Conservation (phyloP, 2,329 filamentous ascomycete genomes). For the Aspergillus puulaauensis region DNA sequence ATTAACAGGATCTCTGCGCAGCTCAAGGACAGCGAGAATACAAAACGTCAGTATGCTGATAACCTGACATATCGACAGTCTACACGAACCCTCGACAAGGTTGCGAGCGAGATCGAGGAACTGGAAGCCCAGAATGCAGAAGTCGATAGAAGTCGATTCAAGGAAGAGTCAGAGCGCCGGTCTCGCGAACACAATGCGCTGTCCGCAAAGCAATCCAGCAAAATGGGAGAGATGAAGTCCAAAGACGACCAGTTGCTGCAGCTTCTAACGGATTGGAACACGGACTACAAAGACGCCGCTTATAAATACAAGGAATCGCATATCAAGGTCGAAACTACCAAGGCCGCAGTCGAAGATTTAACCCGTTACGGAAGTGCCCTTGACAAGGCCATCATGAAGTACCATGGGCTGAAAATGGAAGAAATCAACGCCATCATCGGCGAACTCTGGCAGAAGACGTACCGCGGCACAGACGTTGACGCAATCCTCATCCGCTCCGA, state of each 20-base stretch:
- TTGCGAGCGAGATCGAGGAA: constrained; percentile 69
- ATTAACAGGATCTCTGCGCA: constrained; percentile 77
- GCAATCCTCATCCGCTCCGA: constrained; percentile 94
- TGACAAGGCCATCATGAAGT: constrained; percentile 96
- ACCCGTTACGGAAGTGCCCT: constrained; percentile 78
- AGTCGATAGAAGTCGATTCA: constrained; percentile 75
- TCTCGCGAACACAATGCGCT: constrained; percentile 69
- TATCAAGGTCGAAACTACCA: constrained; percentile 87
- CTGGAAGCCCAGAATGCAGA: constrained; percentile 78
- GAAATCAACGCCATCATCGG: constrained; percentile 94
- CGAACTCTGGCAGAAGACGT: constrained; percentile 96
- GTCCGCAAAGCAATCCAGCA: constrained; percentile 68
- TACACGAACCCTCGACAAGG: constrained; percentile 63
- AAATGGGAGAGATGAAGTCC: constrained; percentile 76
- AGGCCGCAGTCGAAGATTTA: constrained; percentile 88
- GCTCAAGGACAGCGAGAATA: constrained; percentile 75
- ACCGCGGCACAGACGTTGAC: constrained; percentile 96
- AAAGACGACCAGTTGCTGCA: constrained; percentile 78
- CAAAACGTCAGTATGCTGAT: constrained; percentile 82
- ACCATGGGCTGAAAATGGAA: constrained; percentile 94
- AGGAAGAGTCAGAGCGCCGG: constrained; percentile 65
- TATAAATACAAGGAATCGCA: constrained; percentile 80
- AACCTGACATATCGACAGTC: constrained; percentile 85
- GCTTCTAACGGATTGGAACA: constrained; percentile 75
- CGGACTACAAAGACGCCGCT: constrained; percentile 81